Evolutionary conservation across 257 asterid genomes (phyloP), one percentile per base, ranked within the genome.

Genomic region (Solanum commersonii): DNA sequence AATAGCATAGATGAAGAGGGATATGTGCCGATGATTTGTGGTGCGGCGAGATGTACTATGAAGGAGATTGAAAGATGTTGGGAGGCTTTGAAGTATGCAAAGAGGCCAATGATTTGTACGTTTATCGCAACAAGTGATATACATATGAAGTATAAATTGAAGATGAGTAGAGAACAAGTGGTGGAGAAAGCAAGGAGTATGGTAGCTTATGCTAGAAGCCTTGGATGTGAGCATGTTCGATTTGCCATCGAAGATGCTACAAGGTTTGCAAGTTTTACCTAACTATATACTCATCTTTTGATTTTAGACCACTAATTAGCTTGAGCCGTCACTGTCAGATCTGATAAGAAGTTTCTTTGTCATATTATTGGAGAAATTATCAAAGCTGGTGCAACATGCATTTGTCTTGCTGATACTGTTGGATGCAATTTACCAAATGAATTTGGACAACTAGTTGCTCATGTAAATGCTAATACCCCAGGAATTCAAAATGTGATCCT

Each of bases 381-480:
- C 35, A 93, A 92, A 93, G 98, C 94, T 13, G 99, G 99, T 52
- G 99, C 99, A n/a, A 95, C 99, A 77, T 95, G 98, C 86, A 95
- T 96, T 74, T 95, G 96, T 92, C 92, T 96, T 76, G 98, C 98
- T 10, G 99, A 96, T 89, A 96, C 99, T 59, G 98, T 95, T 84
- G 99, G 99, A 85, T 95, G 91, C 89, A 95, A 90, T 31, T 42
- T 96, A 83, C 98, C 97, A 3, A n/a, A 74, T 86, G 98, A 96
- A 91, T 96, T 92, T 89, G 98, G 96, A 83, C 94, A 94, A 85
- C 85, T 96, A 31, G 94, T 96, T 89, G 95, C 97, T 76, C 96
- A 95, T 68, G 91, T 96, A 82, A 95, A 95, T 92, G 93, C 93
- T 84, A 95, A 95, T 88, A 95, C 98, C 63, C 94, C 94, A 42